Percentiles rank a stretch among this genome's conserved stretches.
phyloP scores from a whole-genome alignment of 371 early-diverging fungal species.

The Rhizopus arrhizus region DNA sequence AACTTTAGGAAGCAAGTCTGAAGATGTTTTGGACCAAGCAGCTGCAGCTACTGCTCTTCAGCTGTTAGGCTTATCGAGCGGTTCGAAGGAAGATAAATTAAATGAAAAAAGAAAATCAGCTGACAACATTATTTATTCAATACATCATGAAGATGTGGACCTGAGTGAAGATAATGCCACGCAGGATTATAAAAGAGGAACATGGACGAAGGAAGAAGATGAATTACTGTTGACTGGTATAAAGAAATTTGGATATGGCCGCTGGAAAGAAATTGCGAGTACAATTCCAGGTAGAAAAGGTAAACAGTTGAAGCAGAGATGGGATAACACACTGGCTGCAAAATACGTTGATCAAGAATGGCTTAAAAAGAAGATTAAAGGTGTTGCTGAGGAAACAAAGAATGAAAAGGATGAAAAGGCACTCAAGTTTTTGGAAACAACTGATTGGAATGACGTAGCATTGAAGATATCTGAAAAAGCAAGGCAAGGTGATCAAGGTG shows the following conservation, averaged over 20 bases:
- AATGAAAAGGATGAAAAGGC: slow-evolving; percentile 20
- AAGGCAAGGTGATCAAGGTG: slow-evolving; percentile 44
- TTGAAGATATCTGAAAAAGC: slow-evolving; percentile 51
- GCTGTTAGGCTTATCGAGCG: slow-evolving; percentile 18
- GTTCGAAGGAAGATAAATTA: slow-evolving; percentile 8
- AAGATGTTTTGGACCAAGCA: slow-evolving; percentile 30
- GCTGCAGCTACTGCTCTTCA: slow-evolving; percentile 34
- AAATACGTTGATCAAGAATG: slow-evolving; percentile 52
- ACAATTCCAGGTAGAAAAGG: slow-evolving; percentile 46
- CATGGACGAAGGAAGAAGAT: slow-evolving; percentile 53
- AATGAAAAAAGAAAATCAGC: slow-evolving; percentile 29
- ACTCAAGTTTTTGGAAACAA: slow-evolving; percentile 32
- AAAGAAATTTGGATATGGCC: slow-evolving; percentile 45
- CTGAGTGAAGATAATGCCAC: slow-evolving; percentile 30
- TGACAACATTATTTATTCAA: slow-evolving; percentile 30
- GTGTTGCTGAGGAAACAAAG: slow-evolving; percentile 12
- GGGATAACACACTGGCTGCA: slow-evolving; percentile 50
- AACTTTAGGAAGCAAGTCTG: not conserved
- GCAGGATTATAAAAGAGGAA: slow-evolving; percentile 44
- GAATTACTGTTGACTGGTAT: slow-evolving; percentile 45
- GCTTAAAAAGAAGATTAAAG: slow-evolving; percentile 37
- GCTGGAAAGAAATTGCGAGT: slow-evolving; percentile 50
- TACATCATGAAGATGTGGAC: slow-evolving; percentile 28
- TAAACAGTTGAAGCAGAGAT: slow-evolving; percentile 51
- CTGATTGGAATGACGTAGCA: slow-evolving; percentile 43